phyloP scores from a whole-genome alignment of 148 eudicot genomes.

The Selenicereus undatus region DNA sequence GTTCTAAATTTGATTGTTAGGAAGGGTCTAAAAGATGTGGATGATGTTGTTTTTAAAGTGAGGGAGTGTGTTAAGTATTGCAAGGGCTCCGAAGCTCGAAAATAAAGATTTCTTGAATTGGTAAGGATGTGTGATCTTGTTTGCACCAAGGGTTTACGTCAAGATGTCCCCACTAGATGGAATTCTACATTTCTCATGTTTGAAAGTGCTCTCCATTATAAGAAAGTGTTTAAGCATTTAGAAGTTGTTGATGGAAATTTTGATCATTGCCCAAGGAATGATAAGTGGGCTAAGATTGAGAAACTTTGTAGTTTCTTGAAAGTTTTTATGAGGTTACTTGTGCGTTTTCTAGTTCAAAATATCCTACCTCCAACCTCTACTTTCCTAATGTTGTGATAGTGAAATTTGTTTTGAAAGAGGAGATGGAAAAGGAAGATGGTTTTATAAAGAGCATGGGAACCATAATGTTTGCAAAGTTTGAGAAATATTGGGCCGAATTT shows the following conservation, averaged over 20 bases:
- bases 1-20: too few relatives aligned
- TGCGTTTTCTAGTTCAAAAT: not conserved
- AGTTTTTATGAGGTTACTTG: not conserved
- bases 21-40: not conserved
- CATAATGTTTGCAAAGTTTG: too few relatives aligned
- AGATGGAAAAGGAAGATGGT: not conserved
- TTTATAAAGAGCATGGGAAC: not conserved
- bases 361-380: not conserved
- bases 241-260: not conserved
- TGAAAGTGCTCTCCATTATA: not conserved
- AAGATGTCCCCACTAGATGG: conserved; percentile 16
- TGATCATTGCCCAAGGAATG: too few relatives aligned
- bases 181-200: conserved; percentile 11
- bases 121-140: not conserved
- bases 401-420: not conserved
- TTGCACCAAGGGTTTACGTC: not conserved
- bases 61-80: conserved; percentile 17
- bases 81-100: conserved; percentile 16
- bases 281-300: too few relatives aligned
- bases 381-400: not conserved
- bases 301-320: too few relatives aligned
- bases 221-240: not conserved
- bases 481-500: not conserved
- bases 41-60: not conserved
- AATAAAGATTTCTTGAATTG: not conserved